Evolutionary conservation across 305 asterid genomes (phyloP), one percentile per base, ranked within the genome.

Genomic region (Solanum aculeatissimum): DNA sequence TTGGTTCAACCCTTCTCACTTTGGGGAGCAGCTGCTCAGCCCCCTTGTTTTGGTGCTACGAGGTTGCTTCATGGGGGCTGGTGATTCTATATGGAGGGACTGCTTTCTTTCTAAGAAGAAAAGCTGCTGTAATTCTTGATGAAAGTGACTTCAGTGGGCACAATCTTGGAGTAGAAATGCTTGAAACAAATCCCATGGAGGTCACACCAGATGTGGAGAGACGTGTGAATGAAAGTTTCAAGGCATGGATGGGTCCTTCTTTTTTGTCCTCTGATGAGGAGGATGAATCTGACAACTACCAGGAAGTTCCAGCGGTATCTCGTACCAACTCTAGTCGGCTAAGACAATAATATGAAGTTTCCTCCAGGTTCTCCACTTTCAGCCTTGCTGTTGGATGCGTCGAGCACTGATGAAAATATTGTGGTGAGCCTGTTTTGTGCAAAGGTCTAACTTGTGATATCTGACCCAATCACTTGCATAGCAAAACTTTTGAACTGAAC

Each of bases 171-270:
- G 87, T 95, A 49, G 98, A 95, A 92, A 95, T 95, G 99, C 95
- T 95, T 10, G 98, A 96, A 89, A 92, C 98, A 68, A 88, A 53
- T 90, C 94, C 97, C 3, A 86, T 88, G 57, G 94, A 93, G 83
- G 89, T 93, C 81, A 89, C 97, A 68, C 96, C 98, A 23, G 98
- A 94, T 14, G 88, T 92, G 86, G 98, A 94, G 92, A 90, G 92
- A 83, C 97, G 98, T 8, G 91, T 95, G 65, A 90, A 85, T 55
- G 98, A 95, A 87, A 97, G 98, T 63, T 96, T 96, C 75, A 95
- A 94, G 90, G 90, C 98, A 45, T 96, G 99, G 99, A 95, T 95
- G 98, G 98, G 99, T 25, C 95, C 98, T 14, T 91, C 98, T 55
- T 87, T 92, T 87, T 87, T 96, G 66, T 96, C 99, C 38, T 96